Evolutionary conservation across 306 rosid species (phyloP), one percentile per base, ranked within the genome.

Genomic region (Cicer chorassanicum): DNA sequence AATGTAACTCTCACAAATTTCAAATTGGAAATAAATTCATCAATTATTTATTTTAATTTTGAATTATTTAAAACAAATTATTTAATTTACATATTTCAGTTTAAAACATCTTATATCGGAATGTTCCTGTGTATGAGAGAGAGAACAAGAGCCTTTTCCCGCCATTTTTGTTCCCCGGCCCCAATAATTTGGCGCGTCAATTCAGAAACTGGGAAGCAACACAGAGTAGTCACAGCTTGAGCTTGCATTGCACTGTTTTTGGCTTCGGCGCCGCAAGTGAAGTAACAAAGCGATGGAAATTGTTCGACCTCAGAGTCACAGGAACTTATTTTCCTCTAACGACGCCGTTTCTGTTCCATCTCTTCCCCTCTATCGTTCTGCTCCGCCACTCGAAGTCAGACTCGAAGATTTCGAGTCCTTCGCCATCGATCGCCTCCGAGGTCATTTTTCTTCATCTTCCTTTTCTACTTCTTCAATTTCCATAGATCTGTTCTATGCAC

Each of bases 391-490:
- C 19, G 97, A 94, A 76, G 96, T 92, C 72, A 77, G 92, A 45
- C 97, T 94, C 53, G 96, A 94, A 78, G 95, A 92, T 54, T 94
- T 94, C 55, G 95, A 92, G 86, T 91, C 87, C 55, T 92, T 82
- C 72, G 99, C 99, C 82, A 76, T 92, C 62, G 97, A 94, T 75
- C 99, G 96, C 80, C 95, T 94, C 80, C 90, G 92, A 83, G 99
- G 99, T 90, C 53, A 38, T 9, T 42, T 40, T 16, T 76, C 61
- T 53, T n/a, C 16, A 14, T 40, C 14, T 6, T 24, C 29, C 7
- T 13, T 7, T 19, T 45, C 11, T 5, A 11, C 42, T 81, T 70
- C 51, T 60, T 82, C 65, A 36, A 53, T 9, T 45, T 72, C 16
- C 0, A 38, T 2, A 45, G 68, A 65, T 72, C 71, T 72, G 81